Conservation (phyloP, 257 asterid genomes). For the Jaltomata sinuosa region DNA sequence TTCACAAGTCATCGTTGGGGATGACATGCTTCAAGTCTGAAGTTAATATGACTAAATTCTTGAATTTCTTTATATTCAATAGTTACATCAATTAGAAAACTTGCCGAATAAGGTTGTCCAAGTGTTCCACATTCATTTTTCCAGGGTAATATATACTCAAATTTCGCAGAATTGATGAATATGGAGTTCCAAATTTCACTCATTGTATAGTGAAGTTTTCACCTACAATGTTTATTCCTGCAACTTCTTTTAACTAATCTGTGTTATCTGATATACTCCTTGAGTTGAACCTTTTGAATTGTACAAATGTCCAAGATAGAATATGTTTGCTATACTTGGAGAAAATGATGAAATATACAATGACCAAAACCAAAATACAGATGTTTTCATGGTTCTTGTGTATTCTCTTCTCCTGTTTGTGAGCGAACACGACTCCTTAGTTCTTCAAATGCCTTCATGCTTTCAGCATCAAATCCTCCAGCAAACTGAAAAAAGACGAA, state of each 20-base stretch:
- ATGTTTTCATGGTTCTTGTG: conserved; percentile 26
- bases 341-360: conserved; percentile 27
- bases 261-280: neutral
- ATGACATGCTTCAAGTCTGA: neutral
- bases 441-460: conserved; percentile 98
- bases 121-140: neutral
- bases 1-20: neutral
- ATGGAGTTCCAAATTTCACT: neutral
- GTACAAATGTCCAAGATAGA: conserved; percentile 12
- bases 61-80: neutral
- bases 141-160: neutral
- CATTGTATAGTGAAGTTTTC: neutral
- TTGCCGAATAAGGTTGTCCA: neutral
- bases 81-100: neutral
- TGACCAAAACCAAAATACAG: neutral
- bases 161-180: neutral
- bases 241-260: neutral
- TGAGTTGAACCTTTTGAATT: neutral
- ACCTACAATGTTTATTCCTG: neutral
- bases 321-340: conserved; percentile 10
- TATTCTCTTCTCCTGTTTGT: conserved; percentile 38
- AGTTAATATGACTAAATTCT: neutral
- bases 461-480: conserved; percentile 97
- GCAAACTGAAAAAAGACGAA: conserved; percentile 49
- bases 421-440: conserved; percentile 62